phyloP scores from a whole-genome alignment of 805 yeast genomes.

The Candida patagonica region DNA sequence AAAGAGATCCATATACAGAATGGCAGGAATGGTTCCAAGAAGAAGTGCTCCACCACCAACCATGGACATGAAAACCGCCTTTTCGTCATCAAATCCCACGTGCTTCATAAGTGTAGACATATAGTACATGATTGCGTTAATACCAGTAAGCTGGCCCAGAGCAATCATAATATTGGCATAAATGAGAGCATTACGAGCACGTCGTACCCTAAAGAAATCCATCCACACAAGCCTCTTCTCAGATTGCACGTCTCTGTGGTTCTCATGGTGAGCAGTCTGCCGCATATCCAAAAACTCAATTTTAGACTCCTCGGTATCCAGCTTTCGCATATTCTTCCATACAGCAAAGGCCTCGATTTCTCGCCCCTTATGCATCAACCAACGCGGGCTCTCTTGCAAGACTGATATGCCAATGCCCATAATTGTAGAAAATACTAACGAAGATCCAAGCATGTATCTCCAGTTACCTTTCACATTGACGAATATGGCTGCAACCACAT shows the following conservation, averaged over 20 bases:
- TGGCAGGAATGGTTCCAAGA: slow-evolving; percentile 59
- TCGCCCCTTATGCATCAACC: slow-evolving; percentile 40
- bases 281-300: no score
- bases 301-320: slow-evolving; percentile 40
- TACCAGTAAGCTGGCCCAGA: slow-evolving; percentile 17
- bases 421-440: slow-evolving; percentile 43
- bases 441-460: slow-evolving; percentile 47
- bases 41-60: slow-evolving; percentile 59
- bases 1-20: slow-evolving; percentile 27
- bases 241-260: slow-evolving; percentile 37
- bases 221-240: slow-evolving; percentile 27
- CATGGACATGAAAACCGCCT: slow-evolving; percentile 55
- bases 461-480: slow-evolving; percentile 46
- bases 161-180: slow-evolving; percentile 28
- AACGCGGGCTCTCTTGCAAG: slow-evolving; percentile 35
- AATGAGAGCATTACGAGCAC: slow-evolving; percentile 8
- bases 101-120: slow-evolving; percentile 47
- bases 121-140: slow-evolving; percentile 33
- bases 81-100: slow-evolving; percentile 44
- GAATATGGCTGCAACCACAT: slow-evolving; percentile 54
- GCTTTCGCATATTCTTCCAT: slow-evolving; percentile 35
- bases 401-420: slow-evolving; percentile 34
- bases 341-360: slow-evolving; percentile 37
- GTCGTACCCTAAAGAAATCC: slow-evolving; percentile 5
- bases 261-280: slow-evolving; percentile 42